Conservation (phyloP, 1,139 yeast genomes). For the Zygosaccharomyces pseudobailii region DNA sequence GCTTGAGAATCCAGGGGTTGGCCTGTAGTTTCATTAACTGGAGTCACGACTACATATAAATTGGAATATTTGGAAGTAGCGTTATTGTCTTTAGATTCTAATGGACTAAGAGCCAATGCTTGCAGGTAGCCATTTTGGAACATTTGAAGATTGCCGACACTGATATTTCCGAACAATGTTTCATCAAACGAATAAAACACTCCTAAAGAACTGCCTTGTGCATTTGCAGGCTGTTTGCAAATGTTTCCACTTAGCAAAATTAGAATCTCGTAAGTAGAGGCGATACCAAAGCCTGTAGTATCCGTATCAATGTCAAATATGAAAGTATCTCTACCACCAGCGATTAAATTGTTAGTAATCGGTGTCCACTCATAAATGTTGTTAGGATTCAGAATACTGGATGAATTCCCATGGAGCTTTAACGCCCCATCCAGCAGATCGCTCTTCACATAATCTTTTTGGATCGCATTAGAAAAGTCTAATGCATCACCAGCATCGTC, state of each 20-base stretch:
- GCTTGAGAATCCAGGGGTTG: slow-evolving; percentile 37
- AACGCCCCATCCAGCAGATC: background rate
- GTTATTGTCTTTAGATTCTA: slow-evolving; percentile 26
- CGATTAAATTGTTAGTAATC: slow-evolving; percentile 19
- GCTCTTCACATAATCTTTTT: background rate
- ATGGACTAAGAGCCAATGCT: slow-evolving; percentile 44
- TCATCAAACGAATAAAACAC: slow-evolving; percentile 50
- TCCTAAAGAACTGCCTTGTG: slow-evolving; percentile 40
- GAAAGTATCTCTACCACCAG: slow-evolving; percentile 25
- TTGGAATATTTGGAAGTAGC: slow-evolving; percentile 28
- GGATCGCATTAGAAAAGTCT: background rate
- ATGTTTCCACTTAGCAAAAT: slow-evolving; percentile 59
- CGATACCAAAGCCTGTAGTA: slow-evolving; percentile 17
- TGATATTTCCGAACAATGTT: slow-evolving; percentile 35
- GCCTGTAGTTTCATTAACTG: slow-evolving; percentile 33
- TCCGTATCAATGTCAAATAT: slow-evolving; percentile 22
- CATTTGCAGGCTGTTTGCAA: slow-evolving; percentile 44
- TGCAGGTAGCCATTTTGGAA: slow-evolving; percentile 52
- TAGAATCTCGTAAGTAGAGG: slow-evolving; percentile 44
- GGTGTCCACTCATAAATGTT: slow-evolving; percentile 31
- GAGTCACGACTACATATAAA: slow-evolving; percentile 42
- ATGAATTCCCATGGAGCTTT: background rate
- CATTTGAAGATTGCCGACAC: slow-evolving; percentile 22
- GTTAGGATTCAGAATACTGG: slow-evolving; percentile 18
- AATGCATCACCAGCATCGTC: background rate